Evolutionary conservation across 176 grass and related monocot species (phyloP).

Genomic region (bread wheat (Triticum aestivum)): IWGSC_CS_RefSeq_v2.1 NC_057808.1:442934701-442935200

Average conservation of each 20-base stretch:
- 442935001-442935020: slow-evolving; percentile 13
- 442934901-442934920: slow-evolving; percentile 1
- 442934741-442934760: slow-evolving; percentile 18
- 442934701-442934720: not conserved
- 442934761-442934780: slow-evolving; percentile 21
- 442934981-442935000: not conserved
- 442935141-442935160: slow-evolving; percentile 1
- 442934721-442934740: slow-evolving; percentile 27
- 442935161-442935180: slow-evolving; percentile 9
- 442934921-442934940: not conserved
- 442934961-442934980: not conserved
- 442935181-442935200: slow-evolving; percentile 23
- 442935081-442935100: not conserved
- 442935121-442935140: slow-evolving; percentile 16
- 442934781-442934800: not conserved
- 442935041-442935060: not conserved
- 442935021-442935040: not conserved
- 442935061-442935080: slow-evolving; percentile 19
- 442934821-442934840: slow-evolving; percentile 24
- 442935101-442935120: not conserved
- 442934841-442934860: slow-evolving; percentile 15
- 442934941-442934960: not conserved
- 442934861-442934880: not conserved
- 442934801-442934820: slow-evolving; percentile 23
- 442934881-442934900: slow-evolving; percentile 7